Evolutionary conservation across 345 rosid species (phyloP).

Genomic region (Moricandia arvensis): DNA sequence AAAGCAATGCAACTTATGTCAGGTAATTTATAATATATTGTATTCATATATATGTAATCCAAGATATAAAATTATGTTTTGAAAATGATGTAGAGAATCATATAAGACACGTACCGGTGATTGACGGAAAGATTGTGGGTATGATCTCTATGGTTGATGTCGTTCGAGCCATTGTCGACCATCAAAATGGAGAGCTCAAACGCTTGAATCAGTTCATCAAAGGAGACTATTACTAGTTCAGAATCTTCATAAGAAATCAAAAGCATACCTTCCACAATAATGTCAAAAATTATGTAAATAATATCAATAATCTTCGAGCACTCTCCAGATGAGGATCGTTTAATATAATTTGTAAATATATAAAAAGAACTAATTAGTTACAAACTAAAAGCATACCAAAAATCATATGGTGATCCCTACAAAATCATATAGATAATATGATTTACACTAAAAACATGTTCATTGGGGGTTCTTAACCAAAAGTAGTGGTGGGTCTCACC

Average conservation of each 20-base stretch:
- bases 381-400: too few species aligned
- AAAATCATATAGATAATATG: too few species aligned
- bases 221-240: constrained; percentile 65
- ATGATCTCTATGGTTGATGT: constrained; percentile 83
- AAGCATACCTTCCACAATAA: not conserved
- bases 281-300: not conserved
- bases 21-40: constrained; percentile 41
- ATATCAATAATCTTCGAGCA: not conserved
- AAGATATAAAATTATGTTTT: not conserved
- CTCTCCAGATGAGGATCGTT: not conserved
- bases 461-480: too few species aligned
- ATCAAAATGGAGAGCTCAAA: constrained; percentile 72
- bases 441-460: too few species aligned
- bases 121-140: constrained; percentile 78
- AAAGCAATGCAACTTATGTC: constrained; percentile 93
- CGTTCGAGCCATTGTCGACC: constrained; percentile 74
- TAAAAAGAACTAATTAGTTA: too few species aligned
- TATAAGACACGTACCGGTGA: constrained; percentile 78
- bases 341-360: too few species aligned
- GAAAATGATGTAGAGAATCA: constrained; percentile 53
- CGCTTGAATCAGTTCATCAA: constrained; percentile 74
- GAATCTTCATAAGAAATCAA: not conserved
- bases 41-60: not conserved
- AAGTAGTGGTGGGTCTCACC: too few species aligned
- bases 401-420: too few species aligned